Percentiles rank a stretch among this genome's conserved stretches.
These are phyloP conservation scores for Parafenestella ontariensis DNA, from an alignment of 2,329 filamentous ascomycete species.

Conservation along the genomic window DNA sequence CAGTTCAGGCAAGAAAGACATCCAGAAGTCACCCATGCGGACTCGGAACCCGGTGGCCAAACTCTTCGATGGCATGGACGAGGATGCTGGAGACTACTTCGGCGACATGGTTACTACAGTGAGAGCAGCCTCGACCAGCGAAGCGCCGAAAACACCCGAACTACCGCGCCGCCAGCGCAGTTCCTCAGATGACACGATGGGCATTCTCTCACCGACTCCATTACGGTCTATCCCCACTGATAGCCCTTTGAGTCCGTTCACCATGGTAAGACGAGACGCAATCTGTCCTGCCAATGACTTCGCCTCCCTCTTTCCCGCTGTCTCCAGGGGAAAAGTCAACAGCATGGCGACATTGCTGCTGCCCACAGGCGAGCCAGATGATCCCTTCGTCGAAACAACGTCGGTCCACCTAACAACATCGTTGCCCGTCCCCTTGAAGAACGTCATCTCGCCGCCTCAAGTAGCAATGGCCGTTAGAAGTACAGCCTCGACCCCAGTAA, in stretches of 20 bases:
- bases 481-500: neutral
- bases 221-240: neutral
- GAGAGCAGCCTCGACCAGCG: neutral
- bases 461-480: neutral
- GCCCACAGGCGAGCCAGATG: neutral
- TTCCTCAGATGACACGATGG: neutral
- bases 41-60: slow-evolving; percentile 27
- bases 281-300: neutral
- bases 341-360: neutral
- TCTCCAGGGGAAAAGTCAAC: neutral
- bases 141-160: neutral
- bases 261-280: neutral
- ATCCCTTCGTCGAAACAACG: neutral
- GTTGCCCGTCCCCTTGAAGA: slow-evolving; percentile 4
- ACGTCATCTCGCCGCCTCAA: slow-evolving; percentile 1
- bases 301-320: neutral
- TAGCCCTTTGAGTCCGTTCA: neutral
- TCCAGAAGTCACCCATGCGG: slow-evolving; percentile 13
- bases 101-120: neutral
- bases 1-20: slow-evolving; percentile 6
- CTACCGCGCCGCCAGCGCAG: neutral
- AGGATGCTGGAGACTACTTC: neutral
- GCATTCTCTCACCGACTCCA: neutral
- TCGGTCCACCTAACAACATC: neutral
- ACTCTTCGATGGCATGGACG: slow-evolving; percentile 27